Evolutionary conservation across 768 basidiomycete genomes (phyloP), one percentile per base, ranked within the genome.

Genomic region (Leccinellum luteum): DNA sequence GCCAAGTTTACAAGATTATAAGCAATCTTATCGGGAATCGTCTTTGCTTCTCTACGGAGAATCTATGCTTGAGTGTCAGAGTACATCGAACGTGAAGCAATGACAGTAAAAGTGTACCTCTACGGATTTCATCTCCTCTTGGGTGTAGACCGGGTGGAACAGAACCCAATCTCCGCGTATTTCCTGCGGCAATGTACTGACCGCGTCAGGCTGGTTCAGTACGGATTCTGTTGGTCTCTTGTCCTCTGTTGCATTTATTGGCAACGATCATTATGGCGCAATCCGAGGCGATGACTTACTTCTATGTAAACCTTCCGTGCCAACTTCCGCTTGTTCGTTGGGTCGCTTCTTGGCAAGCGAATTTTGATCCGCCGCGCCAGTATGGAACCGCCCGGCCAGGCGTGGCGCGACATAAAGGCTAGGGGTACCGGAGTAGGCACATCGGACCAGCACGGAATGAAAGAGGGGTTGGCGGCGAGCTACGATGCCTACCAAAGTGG

Each of bases 121-220:
- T 15, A 92, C 90, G 14, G 89, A 81, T 61, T 76, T 84, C 51
- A 92, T 69, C 66, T 93, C 92, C 35, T 84, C 83, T 17, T 75
- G 70, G 6, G 89, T 84, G 70, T 98, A 98, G 2, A 96, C 94
- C 0, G 95, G 95, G 68, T 96, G 92, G 69, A 94, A 92, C 2
- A 97, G 75, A 12, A 96, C 92, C 92, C 94, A 97, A 64, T 91
- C 90, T 2, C 90, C 90, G 41, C 77, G 79, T 51, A 85, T 70
- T 67, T 78, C 79, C 3, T 78, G 75, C 3, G 84, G 84, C 14
- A 84, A 74, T 5, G 84, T 83, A 69, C 78, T 81, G 55, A 79
- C 77, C 1, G 79, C 80, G 66, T 76, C 79, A 27, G 70, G 71
- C 57, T 62, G 59, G 35, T 54, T 48, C 19, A 69, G 53, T 17